Conservation (phyloP, 169 alveolate species). For the Prorocentrum cordatum region DNA sequence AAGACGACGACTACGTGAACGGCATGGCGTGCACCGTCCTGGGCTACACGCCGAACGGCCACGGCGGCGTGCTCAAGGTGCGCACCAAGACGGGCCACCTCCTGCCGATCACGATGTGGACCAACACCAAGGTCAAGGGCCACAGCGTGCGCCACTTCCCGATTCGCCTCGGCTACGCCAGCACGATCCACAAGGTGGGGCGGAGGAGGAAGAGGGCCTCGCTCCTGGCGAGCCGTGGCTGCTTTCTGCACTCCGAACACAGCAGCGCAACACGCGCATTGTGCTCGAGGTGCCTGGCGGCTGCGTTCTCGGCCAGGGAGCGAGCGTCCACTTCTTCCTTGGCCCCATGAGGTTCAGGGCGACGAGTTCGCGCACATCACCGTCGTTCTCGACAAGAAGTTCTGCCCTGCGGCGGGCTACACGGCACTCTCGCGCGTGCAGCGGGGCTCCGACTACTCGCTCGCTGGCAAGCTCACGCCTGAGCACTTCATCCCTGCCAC, state of each 20-base stretch:
- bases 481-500: constrained; percentile 2
- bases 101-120: background rate
- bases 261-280: too few species aligned
- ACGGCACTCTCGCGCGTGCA: background rate
- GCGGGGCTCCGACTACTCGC: background rate
- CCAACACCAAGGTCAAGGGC: background rate
- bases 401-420: background rate
- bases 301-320: too few species aligned
- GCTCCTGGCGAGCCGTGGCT: too few species aligned
- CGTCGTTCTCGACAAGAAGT: background rate
- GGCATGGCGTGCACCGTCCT: background rate
- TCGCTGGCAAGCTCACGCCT: background rate
- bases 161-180: background rate
- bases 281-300: too few species aligned
- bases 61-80: background rate
- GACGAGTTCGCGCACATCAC: background rate
- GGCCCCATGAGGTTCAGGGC: constrained; percentile 12
- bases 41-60: background rate
- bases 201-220: too few species aligned
- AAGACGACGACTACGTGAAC: background rate
- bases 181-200: background rate
- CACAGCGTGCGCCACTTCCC: background rate
- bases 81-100: background rate
- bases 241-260: too few species aligned
- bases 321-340: too few species aligned